These are phyloP conservation scores for Vanilla planifolia DNA, from an alignment of 106 monocot genomes.

Conservation along the genomic window DNA sequence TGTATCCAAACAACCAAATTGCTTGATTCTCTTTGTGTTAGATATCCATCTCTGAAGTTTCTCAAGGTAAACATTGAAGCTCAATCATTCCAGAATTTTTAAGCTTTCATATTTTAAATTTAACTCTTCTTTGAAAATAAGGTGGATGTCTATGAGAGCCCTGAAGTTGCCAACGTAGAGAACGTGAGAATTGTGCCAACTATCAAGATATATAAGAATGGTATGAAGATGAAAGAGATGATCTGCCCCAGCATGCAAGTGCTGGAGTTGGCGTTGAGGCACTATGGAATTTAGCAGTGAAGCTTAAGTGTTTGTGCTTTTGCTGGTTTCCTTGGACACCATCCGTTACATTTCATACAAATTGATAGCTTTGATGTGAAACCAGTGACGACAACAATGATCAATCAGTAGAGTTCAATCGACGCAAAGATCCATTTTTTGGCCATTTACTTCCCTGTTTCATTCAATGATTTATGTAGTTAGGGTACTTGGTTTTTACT, in stretches of 20 bases:
- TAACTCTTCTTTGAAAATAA: constrained; percentile 7
- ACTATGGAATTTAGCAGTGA: constrained; percentile 48
- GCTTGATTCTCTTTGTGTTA: constrained; percentile 41
- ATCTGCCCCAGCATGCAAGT: constrained; percentile 71
- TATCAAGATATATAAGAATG: constrained; percentile 85
- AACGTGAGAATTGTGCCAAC: constrained; percentile 68
- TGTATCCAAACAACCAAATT: constrained; percentile 45
- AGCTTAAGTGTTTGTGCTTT: too few relatives aligned
- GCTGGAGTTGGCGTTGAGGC: constrained; percentile 64
- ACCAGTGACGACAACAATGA: too few relatives aligned
- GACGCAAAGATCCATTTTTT: too few relatives aligned
- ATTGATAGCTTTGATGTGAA: too few relatives aligned
- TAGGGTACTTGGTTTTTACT: too few relatives aligned
- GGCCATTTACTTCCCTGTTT: too few relatives aligned
- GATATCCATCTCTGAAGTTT: constrained; percentile 59
- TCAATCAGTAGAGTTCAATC: too few relatives aligned
- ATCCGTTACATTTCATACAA: too few relatives aligned
- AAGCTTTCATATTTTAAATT: neutral
- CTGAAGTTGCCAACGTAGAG: constrained; percentile 46
- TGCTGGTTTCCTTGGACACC: too few relatives aligned
- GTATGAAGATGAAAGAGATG: constrained; percentile 74
- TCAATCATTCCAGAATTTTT: neutral
- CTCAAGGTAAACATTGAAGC: constrained; percentile 40
- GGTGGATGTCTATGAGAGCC: constrained; percentile 63
- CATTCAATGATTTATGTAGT: too few relatives aligned